Percentiles rank a stretch among this genome's conserved stretches.
phyloP scores from a whole-genome alignment of 306 rosid genomes.

The Crotalaria pallida region DNA sequence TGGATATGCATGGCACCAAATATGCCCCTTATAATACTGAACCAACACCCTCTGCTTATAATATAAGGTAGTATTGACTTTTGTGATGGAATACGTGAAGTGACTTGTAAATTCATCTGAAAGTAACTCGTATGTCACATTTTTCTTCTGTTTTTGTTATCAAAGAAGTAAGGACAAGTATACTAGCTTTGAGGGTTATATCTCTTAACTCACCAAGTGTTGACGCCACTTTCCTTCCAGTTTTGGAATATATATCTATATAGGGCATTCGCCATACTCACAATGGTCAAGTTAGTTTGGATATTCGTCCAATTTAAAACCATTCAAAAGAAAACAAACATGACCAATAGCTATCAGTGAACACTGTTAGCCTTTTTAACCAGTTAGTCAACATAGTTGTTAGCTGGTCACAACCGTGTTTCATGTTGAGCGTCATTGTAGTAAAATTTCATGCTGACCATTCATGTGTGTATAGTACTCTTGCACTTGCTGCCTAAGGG shows the following conservation, averaged over 20 bases:
- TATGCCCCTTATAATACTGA: neutral
- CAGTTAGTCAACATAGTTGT: too few relatives aligned
- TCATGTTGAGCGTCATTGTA: too few relatives aligned
- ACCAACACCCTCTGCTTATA: neutral
- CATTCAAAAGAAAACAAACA: too few relatives aligned
- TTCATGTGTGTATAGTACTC: too few relatives aligned
- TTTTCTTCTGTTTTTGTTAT: neutral
- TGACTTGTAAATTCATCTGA: neutral
- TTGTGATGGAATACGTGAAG: neutral
- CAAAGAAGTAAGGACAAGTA: neutral
- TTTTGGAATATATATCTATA: neutral
- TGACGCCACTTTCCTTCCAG: neutral
- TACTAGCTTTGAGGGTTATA: neutral
- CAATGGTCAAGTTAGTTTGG: too few relatives aligned
- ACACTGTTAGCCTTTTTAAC: too few relatives aligned
- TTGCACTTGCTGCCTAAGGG: too few relatives aligned
- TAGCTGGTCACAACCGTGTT: too few relatives aligned
- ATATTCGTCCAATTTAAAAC: too few relatives aligned
- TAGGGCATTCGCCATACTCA: too few relatives aligned
- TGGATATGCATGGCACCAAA: constrained; percentile 36
- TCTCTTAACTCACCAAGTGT: neutral
- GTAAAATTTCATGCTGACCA: too few relatives aligned
- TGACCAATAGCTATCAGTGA: too few relatives aligned
- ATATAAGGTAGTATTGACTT: neutral
- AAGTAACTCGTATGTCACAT: neutral